phyloP scores from a whole-genome alignment of 306 rosid species.

The Biancaea sappan region DNA sequence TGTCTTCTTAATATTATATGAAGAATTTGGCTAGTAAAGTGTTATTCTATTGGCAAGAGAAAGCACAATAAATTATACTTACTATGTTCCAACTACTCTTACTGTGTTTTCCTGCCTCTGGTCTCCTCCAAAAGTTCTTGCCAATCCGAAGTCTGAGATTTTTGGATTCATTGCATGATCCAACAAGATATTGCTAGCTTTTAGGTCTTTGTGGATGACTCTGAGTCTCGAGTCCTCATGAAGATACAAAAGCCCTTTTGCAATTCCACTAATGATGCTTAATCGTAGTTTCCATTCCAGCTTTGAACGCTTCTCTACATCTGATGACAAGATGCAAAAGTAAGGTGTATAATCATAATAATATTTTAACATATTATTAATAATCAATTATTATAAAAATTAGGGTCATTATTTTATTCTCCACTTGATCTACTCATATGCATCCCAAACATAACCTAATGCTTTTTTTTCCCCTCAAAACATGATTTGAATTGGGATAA shows the following conservation, averaged over 20 bases:
- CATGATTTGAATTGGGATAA: too few relatives aligned
- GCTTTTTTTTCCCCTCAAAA: too few relatives aligned
- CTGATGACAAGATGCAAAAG: conserved; percentile 41
- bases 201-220: conserved; percentile 65
- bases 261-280: conserved; percentile 55
- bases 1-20: neutral
- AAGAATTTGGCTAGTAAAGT: conserved; percentile 6
- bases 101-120: conserved; percentile 47
- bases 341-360: too few relatives aligned
- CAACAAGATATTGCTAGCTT: conserved; percentile 55
- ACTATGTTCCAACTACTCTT: conserved; percentile 66
- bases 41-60: neutral
- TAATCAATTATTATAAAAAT: too few relatives aligned
- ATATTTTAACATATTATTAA: too few relatives aligned
- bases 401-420: neutral
- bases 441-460: too few relatives aligned
- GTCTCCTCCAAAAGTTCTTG: conserved; percentile 51
- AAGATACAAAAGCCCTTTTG: conserved; percentile 59
- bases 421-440: too few relatives aligned
- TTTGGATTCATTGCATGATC: conserved; percentile 55
- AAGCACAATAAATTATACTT: conserved; percentile 29
- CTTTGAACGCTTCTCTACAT: conserved; percentile 30
- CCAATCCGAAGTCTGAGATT: conserved; percentile 63
- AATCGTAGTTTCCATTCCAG: conserved; percentile 44
- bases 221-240: conserved; percentile 58